These are phyloP conservation scores for Solanum dulcamara DNA, from an alignment of 257 asterid genomes.

Conservation along the genomic window DNA sequence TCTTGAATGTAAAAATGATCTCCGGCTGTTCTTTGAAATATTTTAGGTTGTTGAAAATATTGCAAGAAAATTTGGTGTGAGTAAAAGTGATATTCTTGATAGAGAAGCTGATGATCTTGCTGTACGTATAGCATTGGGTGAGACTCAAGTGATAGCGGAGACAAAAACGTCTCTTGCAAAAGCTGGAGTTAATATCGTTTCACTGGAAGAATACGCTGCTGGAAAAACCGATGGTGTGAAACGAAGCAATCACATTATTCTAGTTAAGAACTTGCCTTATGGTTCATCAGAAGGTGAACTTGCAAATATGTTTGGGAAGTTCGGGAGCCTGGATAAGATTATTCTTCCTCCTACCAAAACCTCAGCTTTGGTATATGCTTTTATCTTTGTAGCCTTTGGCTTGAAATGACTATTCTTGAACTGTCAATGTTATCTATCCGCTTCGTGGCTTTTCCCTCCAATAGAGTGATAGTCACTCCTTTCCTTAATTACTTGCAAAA, in stretches of 20 bases:
- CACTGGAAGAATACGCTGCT: constrained; percentile 70
- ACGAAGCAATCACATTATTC: constrained; percentile 87
- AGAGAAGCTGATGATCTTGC: constrained; percentile 78
- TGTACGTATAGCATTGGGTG: constrained; percentile 82
- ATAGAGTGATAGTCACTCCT: not conserved
- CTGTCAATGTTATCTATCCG: not conserved
- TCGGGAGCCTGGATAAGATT: constrained; percentile 77
- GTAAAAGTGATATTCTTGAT: constrained; percentile 78
- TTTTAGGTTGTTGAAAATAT: constrained; percentile 75
- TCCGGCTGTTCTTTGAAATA: not conserved
- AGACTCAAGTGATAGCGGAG: constrained; percentile 89
- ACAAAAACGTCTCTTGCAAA: constrained; percentile 77
- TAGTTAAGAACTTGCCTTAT: constrained; percentile 89
- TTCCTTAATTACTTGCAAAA: not conserved
- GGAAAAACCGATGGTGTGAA: constrained; percentile 62
- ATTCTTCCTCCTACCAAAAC: constrained; percentile 81
- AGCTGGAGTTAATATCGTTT: constrained; percentile 72
- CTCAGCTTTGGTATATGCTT: constrained; percentile 68
- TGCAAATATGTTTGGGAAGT: constrained; percentile 72
- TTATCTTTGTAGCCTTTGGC: not conserved
- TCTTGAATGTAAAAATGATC: constrained; percentile 8
- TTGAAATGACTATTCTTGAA: not conserved
- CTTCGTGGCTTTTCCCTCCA: not conserved
- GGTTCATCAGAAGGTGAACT: constrained; percentile 80
- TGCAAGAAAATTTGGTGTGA: constrained; percentile 76